Evolutionary conservation across 371 early-diverging fungal genomes (phyloP), one percentile per base, ranked within the genome.

Genomic region (Massospora cicadina): DNA sequence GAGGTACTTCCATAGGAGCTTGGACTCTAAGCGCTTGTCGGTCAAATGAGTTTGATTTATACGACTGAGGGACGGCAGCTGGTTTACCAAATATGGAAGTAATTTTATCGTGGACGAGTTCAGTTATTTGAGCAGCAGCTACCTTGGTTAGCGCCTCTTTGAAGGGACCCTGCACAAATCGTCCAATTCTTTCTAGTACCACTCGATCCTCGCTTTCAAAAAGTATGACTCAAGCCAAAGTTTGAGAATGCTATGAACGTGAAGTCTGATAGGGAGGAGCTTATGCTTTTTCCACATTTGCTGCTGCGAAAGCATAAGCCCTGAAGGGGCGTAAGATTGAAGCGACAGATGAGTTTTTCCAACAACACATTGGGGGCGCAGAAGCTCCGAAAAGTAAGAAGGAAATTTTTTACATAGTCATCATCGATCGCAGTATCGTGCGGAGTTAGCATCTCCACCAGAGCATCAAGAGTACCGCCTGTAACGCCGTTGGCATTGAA

Each of bases 321-420:
- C 81, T 0, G 71, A 70, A 0, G 93, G 91, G 90, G 81, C 10
- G 69, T 62, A 31, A 92, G 74, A 32, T 76, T 70, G 68, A 83
- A 92, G 59, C 93, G 81, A 10, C 68, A 69, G 63, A 87, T 79
- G 28, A 95, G 71, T 26, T 75, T 72, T 31, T 78, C 70, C 64
- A 92, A 80, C 32, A 93, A 68, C 66, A 88, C 80, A 7, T 71
- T 72, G 0, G 91, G 78, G 0, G 83, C 80, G 27, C 81, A 77
- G 70, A 93, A 93, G 43, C 85, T 83, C 58, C 87, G 85, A 72
- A 90, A 93, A 2, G 91, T 91, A 69, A 95, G 76, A 71, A 95
- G 70, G 71, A 95, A 93, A 1, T 85, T 85, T 33, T 80, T 79
- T 56, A 84, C 81, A 72, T 87, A 93, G 60, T 80, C 78, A 59